phyloP scores from a whole-genome alignment of 352 stramenopile species.

The Pythium monospermum region DNA sequence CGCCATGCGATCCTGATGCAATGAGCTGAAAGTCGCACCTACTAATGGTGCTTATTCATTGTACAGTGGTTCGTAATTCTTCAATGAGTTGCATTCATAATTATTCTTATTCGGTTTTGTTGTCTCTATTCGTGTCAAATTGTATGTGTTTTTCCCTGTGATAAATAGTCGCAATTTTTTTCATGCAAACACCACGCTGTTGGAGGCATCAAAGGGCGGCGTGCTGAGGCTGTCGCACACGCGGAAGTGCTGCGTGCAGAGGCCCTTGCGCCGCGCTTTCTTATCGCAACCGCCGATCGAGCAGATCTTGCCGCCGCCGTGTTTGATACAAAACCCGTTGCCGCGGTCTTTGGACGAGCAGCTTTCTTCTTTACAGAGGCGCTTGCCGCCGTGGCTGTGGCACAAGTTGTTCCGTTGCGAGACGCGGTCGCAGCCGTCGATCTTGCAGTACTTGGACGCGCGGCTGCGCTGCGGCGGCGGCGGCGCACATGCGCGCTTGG shows the following conservation, averaged over 20 bases:
- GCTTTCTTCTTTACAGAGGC: slow-evolving; percentile 71
- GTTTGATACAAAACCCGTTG: slow-evolving; percentile 81
- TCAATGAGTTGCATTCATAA: too few species aligned
- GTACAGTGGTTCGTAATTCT: too few species aligned
- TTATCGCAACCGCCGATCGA: slow-evolving; percentile 71
- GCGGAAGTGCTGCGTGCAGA: slow-evolving; percentile 81
- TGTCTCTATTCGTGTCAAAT: neutral
- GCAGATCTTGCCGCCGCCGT: slow-evolving; percentile 79
- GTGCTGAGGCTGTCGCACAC: slow-evolving; percentile 32
- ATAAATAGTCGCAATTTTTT: slow-evolving; percentile 16
- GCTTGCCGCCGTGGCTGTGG: slow-evolving; percentile 78
- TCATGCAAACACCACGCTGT: neutral
- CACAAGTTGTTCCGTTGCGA: slow-evolving; percentile 83
- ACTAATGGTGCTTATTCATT: too few species aligned
- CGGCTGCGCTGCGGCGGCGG: slow-evolving; percentile 40
- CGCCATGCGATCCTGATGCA: too few species aligned
- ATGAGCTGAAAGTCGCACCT: too few species aligned
- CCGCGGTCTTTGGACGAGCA: slow-evolving; percentile 77
- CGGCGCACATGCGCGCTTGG: neutral
- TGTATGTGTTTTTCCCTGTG: neutral
- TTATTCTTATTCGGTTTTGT: too few species aligned
- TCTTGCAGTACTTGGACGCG: slow-evolving; percentile 86
- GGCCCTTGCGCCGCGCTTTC: slow-evolving; percentile 74
- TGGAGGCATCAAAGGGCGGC: neutral
- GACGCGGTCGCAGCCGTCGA: slow-evolving; percentile 72